phyloP scores from a whole-genome alignment of 495 filamentous ascomycete species.

The Aspergillus kassunensis region DNA sequence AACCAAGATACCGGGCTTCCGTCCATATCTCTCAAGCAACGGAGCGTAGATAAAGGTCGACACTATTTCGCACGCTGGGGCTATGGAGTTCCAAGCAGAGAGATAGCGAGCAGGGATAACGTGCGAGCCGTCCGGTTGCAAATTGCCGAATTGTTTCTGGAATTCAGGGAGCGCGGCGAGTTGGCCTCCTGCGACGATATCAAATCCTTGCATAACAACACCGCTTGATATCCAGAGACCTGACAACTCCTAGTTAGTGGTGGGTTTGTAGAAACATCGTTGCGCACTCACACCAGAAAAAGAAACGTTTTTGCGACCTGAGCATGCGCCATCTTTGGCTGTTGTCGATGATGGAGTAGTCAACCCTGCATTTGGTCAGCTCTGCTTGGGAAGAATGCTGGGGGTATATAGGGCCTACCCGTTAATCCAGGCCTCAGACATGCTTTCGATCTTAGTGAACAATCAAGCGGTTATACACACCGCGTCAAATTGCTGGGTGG shows the following conservation, averaged over 20 bases:
- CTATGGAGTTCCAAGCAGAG: conserved; percentile 14
- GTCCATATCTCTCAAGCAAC: conserved; percentile 18
- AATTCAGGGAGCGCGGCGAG: conserved; percentile 20
- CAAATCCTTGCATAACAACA: conserved; percentile 22
- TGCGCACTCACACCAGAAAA: conserved; percentile 16
- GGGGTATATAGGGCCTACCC: too few species aligned
- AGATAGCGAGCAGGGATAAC: conserved; percentile 21
- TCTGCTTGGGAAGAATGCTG: too few species aligned
- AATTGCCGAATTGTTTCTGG: conserved; percentile 13
- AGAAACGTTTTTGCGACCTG: conserved; percentile 14
- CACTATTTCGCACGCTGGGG: conserved; percentile 17
- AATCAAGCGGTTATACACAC: too few species aligned
- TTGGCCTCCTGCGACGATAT: conserved; percentile 21
- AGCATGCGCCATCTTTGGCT: conserved; percentile 17
- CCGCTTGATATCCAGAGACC: conserved; percentile 22
- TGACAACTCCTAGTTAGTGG: not conserved
- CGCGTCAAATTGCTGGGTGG: too few species aligned
- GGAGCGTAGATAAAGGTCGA: conserved; percentile 17
- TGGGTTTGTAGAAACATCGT: not conserved
- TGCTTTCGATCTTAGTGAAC: too few species aligned
- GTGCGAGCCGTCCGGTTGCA: conserved; percentile 11
- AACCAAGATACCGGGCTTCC: conserved; percentile 22
- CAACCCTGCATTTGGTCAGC: too few species aligned
- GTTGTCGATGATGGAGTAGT: conserved; percentile 19
- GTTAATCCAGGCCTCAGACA: too few species aligned